These are phyloP conservation scores for Arthrobotrys sinensis DNA, from an alignment of 2,329 filamentous ascomycete species.

Conservation along the genomic window DNA sequence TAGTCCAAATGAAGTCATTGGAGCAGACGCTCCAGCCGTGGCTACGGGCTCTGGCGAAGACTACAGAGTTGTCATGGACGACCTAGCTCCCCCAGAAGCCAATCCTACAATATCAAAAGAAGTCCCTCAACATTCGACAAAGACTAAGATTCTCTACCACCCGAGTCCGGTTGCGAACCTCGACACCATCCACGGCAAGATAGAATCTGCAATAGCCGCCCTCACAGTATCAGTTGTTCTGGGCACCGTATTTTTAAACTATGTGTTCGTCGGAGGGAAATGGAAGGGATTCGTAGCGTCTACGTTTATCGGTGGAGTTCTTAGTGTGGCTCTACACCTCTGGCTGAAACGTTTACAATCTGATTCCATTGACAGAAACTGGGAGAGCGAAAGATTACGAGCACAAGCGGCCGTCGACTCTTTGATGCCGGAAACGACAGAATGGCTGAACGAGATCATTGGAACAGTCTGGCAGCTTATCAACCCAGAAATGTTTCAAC, in stretches of 20 bases:
- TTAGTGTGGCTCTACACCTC: conserved; percentile 60
- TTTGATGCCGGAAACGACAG: conserved; percentile 64
- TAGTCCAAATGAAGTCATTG: conserved; percentile 49
- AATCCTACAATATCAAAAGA: conserved; percentile 59
- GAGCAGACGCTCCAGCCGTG: conserved; percentile 50
- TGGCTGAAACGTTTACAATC: conserved; percentile 55
- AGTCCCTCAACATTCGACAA: conserved; percentile 48
- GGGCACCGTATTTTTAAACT: conserved; percentile 52
- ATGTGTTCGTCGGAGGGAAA: conserved; percentile 55
- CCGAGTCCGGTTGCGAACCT: conserved; percentile 39
- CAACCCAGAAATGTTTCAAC: conserved; percentile 95
- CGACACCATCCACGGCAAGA: conserved; percentile 36
- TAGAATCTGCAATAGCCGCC: conserved; percentile 50
- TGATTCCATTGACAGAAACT: conserved; percentile 56
- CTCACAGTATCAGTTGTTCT: conserved; percentile 53
- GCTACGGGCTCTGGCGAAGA: conserved; percentile 49
- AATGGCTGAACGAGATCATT: conserved; percentile 93
- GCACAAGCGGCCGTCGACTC: conserved; percentile 54
- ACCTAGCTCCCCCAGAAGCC: conserved; percentile 58
- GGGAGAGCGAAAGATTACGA: conserved; percentile 53
- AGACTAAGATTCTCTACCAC: conserved; percentile 53
- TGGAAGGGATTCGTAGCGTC: conserved; percentile 56
- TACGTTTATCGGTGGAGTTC: conserved; percentile 54
- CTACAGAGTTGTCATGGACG: conserved; percentile 55
- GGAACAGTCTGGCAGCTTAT: conserved; percentile 89